phyloP scores from a whole-genome alignment of 495 filamentous ascomycete species.

The Clohesyomyces aquaticus region DNA sequence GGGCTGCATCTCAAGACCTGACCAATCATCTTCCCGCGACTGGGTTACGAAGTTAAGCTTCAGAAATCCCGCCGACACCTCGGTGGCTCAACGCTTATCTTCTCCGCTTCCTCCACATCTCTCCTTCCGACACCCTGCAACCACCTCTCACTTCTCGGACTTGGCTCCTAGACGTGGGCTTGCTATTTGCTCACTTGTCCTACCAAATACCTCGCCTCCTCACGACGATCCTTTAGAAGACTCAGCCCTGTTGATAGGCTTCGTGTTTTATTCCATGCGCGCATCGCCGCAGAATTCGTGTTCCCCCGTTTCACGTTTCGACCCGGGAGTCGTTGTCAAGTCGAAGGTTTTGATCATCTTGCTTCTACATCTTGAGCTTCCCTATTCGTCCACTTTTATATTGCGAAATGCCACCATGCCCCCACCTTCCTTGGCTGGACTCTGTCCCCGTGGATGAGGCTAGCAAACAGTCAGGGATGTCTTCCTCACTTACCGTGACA shows the following conservation, averaged over 20 bases:
- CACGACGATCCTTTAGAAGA: not conserved
- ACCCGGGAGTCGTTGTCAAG: slow-evolving; percentile 4
- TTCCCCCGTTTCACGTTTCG: slow-evolving; percentile 5
- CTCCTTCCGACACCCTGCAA: not conserved
- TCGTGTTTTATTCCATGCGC: not conserved
- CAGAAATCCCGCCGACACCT: not conserved
- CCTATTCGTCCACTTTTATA: slow-evolving; percentile 24
- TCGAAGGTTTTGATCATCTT: not conserved
- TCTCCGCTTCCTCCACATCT: slow-evolving; percentile 5
- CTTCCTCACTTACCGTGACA: not conserved
- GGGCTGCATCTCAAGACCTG: not conserved
- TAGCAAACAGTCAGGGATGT: slow-evolving; percentile 7
- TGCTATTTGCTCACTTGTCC: not conserved
- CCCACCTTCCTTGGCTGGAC: slow-evolving; percentile 16
- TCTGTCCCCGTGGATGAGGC: slow-evolving; percentile 13
- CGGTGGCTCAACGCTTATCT: slow-evolving; percentile 17
- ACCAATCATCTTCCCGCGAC: not conserved
- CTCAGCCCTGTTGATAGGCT: slow-evolving; percentile 11
- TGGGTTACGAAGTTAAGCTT: slow-evolving; percentile 11
- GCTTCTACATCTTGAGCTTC: slow-evolving; percentile 5
- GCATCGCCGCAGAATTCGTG: not conserved
- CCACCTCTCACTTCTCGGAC: not conserved
- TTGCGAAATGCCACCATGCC: slow-evolving; percentile 13
- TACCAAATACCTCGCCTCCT: not conserved
- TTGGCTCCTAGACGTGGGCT: not conserved